phyloP scores from a whole-genome alignment of 2,329 filamentous ascomycete species.

The Colletotrichum tropicicola region DNA sequence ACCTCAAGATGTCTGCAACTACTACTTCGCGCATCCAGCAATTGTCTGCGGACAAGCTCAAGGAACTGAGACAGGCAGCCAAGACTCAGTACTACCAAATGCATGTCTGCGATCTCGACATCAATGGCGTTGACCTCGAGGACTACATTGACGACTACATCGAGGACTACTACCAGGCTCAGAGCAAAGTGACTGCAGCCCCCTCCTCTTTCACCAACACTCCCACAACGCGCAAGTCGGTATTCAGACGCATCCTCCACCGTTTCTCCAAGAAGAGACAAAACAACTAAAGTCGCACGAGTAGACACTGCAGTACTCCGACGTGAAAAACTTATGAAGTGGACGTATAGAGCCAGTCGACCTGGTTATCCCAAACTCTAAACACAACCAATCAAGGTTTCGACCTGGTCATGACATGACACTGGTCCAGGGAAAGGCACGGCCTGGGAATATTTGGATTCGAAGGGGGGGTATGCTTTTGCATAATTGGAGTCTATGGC shows the following conservation, averaged over 20 bases:
- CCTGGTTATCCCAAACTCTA: no score
- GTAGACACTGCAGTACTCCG: no score
- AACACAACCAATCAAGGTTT: no score
- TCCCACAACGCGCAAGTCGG: neutral
- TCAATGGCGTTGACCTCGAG: neutral
- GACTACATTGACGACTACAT: conserved; percentile 18
- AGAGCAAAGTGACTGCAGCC: neutral
- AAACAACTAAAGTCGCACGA: neutral
- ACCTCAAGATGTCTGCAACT: no score
- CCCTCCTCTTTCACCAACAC: neutral
- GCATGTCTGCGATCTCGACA: neutral
- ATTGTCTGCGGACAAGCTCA: neutral
- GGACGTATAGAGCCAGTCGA: no score
- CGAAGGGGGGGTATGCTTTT: no score
- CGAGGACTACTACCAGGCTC: neutral
- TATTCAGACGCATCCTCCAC: neutral
- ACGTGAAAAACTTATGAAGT: no score
- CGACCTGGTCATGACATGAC: neutral
- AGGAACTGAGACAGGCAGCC: conserved; percentile 6
- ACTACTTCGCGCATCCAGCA: neutral
- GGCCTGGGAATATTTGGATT: neutral
- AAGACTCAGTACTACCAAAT: neutral
- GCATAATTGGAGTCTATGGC: no score
- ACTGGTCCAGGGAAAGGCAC: neutral
- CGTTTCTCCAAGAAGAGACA: neutral